Conservation (phyloP, 495 filamentous ascomycete genomes). For the Lasiosphaeriaceae sp. region DNA sequence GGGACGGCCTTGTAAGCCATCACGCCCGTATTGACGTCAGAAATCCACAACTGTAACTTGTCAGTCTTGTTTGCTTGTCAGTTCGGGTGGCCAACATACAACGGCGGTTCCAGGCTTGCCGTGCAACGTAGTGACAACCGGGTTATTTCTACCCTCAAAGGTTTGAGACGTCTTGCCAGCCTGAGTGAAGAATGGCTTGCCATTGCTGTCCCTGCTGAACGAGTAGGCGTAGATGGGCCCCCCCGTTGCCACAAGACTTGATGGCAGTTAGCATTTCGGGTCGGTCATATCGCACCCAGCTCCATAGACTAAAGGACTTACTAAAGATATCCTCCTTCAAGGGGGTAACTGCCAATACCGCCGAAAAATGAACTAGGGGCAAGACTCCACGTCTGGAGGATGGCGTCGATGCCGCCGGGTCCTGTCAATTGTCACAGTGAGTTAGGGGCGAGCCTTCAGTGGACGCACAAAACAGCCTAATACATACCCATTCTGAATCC, state of each 20-base stretch:
- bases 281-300: no score
- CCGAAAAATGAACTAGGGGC: conserved; percentile 34
- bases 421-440: neutral
- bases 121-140: conserved; percentile 34
- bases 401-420: conserved; percentile 8
- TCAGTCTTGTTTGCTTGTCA: no score
- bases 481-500: conserved; percentile 34
- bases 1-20: conserved; percentile 35
- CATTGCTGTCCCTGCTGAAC: conserved; percentile 24
- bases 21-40: conserved; percentile 38
- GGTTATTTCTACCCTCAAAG: conserved; percentile 30
- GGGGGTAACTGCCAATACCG: conserved; percentile 37
- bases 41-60: conserved; percentile 27
- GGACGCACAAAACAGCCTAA: neutral
- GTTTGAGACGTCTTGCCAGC: conserved; percentile 23
- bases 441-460: neutral
- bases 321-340: conserved; percentile 42
- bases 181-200: conserved; percentile 17
- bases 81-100: neutral
- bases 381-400: conserved; percentile 30
- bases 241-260: conserved; percentile 14
- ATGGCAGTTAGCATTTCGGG: neutral
- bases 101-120: conserved; percentile 37
- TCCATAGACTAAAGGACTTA: neutral
- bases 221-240: conserved; percentile 36